Base-by-base conservation (phyloP, 2,329 filamentous ascomycete genomes). In the Capronia epimyces region DNA sequence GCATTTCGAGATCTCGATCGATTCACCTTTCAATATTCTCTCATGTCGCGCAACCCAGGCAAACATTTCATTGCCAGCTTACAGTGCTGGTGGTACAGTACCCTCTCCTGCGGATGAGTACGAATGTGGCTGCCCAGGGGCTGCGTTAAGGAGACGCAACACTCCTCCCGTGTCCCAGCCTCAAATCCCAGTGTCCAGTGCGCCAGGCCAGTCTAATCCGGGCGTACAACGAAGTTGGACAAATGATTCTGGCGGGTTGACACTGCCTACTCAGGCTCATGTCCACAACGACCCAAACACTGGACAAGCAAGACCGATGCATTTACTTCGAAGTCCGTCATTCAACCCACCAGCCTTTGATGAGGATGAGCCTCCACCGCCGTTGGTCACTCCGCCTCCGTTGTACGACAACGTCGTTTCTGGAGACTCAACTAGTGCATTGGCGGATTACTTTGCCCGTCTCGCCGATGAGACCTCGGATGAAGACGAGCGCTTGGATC, bases 1-100 rank as follows among this genome's bases (percentile, higher is more conserved):
- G 27, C 90, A 95, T 65, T 96, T 95, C 60, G 90, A 96, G 68
- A 95, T 95, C 62, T 95, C 89, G 60, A 96, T 96, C 61, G 90
- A 96, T 69, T 95, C 89, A 1, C 90, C 90, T 1, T 91, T 96
- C 65, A 91, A 91, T 55, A 88, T 95, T 40, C 84, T 95, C 42
- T 91, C 90, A 56, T 96, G 90, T 71, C 87, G 87, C 56, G 89
- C 90, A n/a, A 94, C 89, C 0, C 87, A 93, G 66, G 85, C 87
- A 43, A 95, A 95, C 67, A 95, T 86, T 21, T 82, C 83, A 10
- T 77, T 95, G 9, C 90, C 90, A 0, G 86, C 87, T 13, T 96
- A 96, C 66, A 82, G 81, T 7, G 78, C 71, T 49, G 78, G 77
- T 8, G 74, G 77, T 48, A 62, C 66, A 60, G 73, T 72, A 48